phyloP scores from a whole-genome alignment of 495 filamentous ascomycete genomes.

The Tuber umbilicatum region DNA sequence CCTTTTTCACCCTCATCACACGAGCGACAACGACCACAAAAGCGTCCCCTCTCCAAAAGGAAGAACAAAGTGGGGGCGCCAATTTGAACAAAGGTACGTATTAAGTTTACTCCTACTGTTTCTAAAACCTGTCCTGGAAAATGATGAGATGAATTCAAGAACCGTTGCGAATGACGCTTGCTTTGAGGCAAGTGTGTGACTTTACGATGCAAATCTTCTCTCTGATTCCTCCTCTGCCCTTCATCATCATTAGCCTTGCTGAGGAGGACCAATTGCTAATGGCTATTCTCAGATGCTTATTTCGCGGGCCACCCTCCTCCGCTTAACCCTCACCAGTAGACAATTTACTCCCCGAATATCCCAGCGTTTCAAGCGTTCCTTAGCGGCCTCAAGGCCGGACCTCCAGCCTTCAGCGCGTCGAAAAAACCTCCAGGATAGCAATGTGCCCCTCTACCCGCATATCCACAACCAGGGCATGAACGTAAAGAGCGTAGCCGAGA shows the following conservation, averaged over 20 bases:
- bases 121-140: constrained; percentile 21
- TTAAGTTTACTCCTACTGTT: constrained; percentile 30
- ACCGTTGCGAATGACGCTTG: constrained; percentile 86
- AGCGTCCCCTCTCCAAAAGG: constrained; percentile 3
- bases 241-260: neutral
- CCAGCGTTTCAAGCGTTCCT: constrained; percentile 5
- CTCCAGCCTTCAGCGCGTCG: constrained; percentile 30
- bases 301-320: neutral
- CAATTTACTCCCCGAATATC: neutral
- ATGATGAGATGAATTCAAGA: constrained; percentile 58
- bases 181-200: constrained; percentile 32
- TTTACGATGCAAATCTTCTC: constrained; percentile 43
- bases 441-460: constrained; percentile 55
- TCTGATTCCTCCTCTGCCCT: constrained; percentile 30
- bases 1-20: neutral
- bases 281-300: neutral
- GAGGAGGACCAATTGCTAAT: neutral
- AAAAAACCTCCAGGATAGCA: constrained; percentile 27
- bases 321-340: neutral
- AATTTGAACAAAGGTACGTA: neutral
- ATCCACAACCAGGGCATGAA: constrained; percentile 47
- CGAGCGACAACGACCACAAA: neutral
- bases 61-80: neutral
- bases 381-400: constrained; percentile 30
- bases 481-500: constrained; percentile 39